Evolutionary conservation across 2,329 filamentous ascomycete genomes (phyloP).

Genomic region (Neoscytalidium dimidiatum): DNA sequence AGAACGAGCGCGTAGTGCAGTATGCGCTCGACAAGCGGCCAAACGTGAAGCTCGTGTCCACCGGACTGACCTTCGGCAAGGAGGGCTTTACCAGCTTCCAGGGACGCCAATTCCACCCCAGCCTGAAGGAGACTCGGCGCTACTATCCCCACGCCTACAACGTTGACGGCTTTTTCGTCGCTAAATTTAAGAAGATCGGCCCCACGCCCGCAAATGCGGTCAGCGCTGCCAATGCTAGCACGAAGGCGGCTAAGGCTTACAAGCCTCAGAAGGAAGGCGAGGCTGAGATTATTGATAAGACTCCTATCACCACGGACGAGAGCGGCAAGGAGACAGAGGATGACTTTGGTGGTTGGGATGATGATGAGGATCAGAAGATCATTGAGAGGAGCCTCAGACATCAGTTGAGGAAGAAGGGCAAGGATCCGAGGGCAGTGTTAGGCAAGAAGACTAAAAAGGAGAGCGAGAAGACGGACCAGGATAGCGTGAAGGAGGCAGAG

Average conservation of each 20-base stretch:
- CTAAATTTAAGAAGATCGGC: conserved; percentile 92
- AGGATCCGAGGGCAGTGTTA: conserved; percentile 45
- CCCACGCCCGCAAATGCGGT: conserved; percentile 67
- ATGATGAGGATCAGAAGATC: conserved; percentile 51
- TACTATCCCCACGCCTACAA: conserved; percentile 94
- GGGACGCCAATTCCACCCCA: conserved; percentile 88
- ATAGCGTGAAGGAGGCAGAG: conserved; percentile 26
- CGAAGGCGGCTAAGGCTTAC: conserved; percentile 34
- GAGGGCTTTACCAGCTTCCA: conserved; percentile 90
- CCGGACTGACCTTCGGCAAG: conserved; percentile 84
- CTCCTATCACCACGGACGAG: conserved; percentile 53
- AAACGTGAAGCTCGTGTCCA: conserved; percentile 91
- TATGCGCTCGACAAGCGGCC: conserved; percentile 90
- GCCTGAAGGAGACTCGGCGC: conserved; percentile 77
- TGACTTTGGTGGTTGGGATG: conserved; percentile 53
- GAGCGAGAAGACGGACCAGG: conserved; percentile 21
- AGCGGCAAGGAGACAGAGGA: conserved; percentile 33
- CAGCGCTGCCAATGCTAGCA: conserved; percentile 26
- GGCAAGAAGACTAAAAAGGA: conserved; percentile 26
- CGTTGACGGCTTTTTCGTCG: conserved; percentile 97
- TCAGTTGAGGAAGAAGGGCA: conserved; percentile 48
- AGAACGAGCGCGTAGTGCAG: conserved; percentile 91
- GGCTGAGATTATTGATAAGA: conserved; percentile 61
- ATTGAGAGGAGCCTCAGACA: conserved; percentile 49
- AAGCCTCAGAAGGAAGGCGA: conserved; percentile 38